Base-by-base conservation (phyloP, 2,329 filamentous ascomycete species). In the Epichloe typhina region DNA sequence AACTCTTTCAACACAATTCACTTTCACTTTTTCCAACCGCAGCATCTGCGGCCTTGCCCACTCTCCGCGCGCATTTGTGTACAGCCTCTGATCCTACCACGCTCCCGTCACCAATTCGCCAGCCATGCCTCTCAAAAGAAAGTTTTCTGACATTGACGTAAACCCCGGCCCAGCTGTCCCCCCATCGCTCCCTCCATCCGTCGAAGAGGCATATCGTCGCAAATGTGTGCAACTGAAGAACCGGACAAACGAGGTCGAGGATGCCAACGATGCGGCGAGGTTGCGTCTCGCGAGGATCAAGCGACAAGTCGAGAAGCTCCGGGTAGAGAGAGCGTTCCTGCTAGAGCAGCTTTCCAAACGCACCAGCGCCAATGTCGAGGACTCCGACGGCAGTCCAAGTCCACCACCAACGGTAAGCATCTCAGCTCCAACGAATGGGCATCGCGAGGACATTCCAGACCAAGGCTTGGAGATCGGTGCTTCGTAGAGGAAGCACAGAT, bases 221-320 rank as follows among this genome's bases (percentile, higher is more conserved):
- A 97, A 98, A 80, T 97, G 91, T 68, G 88, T 96, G 64, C 86
- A 94, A 60, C 79, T 98, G 21, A 94, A 94, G 71, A 86, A 88
- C 60, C 86, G 93, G 54, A 87, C 93, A 56, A 86, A 83, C 65
- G 90, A 96, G 66, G 88, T 97, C 60, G 90, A 97, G 66, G 83
- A 88, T 53, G 84, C 88, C 62, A 96, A 96, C 66, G 89, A 95
- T 60, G 79, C 86, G 52, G 84, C 88, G 45, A 81, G 88, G 50
- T 73, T 88, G 49, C 85, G 88, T 48, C 85, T 95, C 56, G 74
- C 79, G 40, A 84, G 90, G 46, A 80, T 95, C 54, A 83, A 86
- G 66, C 83, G 90, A 56, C 86, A 88, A 61, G 84, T 96, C 58
- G 85, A 94, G 66, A 96, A 97, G 71, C 81, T 94, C 75, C 84